Evolutionary conservation across 257 asterid species (phyloP).

Genomic region (Plectranthus barbatus): DNA sequence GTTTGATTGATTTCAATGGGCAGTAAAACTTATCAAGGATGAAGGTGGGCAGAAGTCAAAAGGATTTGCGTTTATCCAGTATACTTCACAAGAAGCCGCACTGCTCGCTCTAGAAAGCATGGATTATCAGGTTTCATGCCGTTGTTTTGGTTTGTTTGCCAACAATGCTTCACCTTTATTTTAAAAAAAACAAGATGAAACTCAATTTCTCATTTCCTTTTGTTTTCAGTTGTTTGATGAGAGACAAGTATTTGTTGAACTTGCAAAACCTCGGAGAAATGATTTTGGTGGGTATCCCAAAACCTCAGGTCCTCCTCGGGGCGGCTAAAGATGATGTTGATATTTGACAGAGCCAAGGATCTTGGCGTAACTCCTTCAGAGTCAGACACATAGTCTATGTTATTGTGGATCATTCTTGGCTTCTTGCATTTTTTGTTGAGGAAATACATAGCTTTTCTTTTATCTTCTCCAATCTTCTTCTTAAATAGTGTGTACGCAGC

Average conservation of each 20-base stretch:
- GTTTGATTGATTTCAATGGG: neutral
- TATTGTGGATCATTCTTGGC: no score
- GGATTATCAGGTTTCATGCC: conserved; percentile 46
- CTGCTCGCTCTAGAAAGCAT: conserved; percentile 53
- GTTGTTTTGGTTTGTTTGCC: neutral
- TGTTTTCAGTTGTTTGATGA: conserved; percentile 37
- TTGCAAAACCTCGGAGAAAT: conserved; percentile 37
- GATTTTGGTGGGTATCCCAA: conserved; percentile 36
- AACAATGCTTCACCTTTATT: neutral
- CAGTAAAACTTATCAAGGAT: conserved; percentile 47
- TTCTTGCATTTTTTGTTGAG: no score
- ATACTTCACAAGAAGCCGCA: conserved; percentile 50
- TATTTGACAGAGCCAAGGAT: neutral
- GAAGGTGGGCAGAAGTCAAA: conserved; percentile 34
- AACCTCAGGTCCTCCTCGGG: conserved; percentile 46
- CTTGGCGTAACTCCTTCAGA: no score
- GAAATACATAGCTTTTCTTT: no score
- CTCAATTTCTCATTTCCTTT: neutral
- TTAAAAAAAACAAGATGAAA: neutral
- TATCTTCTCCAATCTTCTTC: no score
- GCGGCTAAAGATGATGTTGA: conserved; percentile 12
- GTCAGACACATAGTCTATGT: no score
- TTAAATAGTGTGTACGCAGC: no score
- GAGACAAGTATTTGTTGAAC: conserved; percentile 38
- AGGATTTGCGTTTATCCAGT: conserved; percentile 62